Percentiles rank a stretch among this genome's conserved stretches.
Evolutionary conservation across 2,329 filamentous ascomycete genomes (phyloP).

Genomic region (Exophiala sideris): DNA sequence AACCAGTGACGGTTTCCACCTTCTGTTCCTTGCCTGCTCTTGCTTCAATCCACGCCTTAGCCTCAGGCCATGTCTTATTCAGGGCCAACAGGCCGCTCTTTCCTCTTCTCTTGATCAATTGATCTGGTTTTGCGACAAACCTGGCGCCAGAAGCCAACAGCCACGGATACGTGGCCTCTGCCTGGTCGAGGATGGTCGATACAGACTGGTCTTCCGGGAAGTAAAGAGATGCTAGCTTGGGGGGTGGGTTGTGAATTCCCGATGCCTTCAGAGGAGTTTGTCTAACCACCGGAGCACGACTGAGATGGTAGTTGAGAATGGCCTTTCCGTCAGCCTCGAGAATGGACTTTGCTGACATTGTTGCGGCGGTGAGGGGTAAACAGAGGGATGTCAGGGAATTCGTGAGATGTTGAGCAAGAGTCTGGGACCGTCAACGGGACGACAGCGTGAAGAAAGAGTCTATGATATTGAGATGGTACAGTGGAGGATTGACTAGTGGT

Average conservation of each 20-base stretch:
- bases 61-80: slow-evolving; percentile 96
- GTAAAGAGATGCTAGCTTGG: slow-evolving; percentile 86
- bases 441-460: neutral
- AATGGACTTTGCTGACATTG: slow-evolving; percentile 95
- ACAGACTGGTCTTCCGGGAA: slow-evolving; percentile 87
- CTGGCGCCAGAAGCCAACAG: slow-evolving; percentile 76
- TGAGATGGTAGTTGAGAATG: slow-evolving; percentile 99
- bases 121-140: slow-evolving; percentile 99
- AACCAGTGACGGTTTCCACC: slow-evolving; percentile 87
- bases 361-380: slow-evolving; percentile 35
- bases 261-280: slow-evolving; percentile 83
- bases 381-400: slow-evolving; percentile 10
- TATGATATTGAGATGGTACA: neutral
- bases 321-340: slow-evolving; percentile 99
- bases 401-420: neutral
- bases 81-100: slow-evolving; percentile 95
- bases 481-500: neutral
- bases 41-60: slow-evolving; percentile 88
- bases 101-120: slow-evolving; percentile 98
- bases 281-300: slow-evolving; percentile 95
- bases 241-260: slow-evolving; percentile 84
- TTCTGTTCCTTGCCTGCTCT: slow-evolving; percentile 87
- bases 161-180: slow-evolving; percentile 96
- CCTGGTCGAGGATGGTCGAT: slow-evolving; percentile 83
- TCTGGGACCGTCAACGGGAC: neutral